phyloP scores from a whole-genome alignment of 2,329 filamentous ascomycete species.

The Fusarium secorum region DNA sequence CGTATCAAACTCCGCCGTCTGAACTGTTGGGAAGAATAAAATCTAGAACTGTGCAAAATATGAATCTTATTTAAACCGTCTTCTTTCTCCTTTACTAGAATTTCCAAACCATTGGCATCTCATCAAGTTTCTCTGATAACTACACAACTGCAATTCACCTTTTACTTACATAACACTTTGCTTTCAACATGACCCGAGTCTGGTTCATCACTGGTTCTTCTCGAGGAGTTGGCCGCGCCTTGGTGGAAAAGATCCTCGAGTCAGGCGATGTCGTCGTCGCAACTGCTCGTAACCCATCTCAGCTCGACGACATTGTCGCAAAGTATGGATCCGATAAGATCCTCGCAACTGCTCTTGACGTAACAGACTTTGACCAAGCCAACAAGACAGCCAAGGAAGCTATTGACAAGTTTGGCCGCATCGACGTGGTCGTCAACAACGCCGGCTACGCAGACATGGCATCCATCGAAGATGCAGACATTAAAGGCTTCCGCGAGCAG shows the following conservation, averaged over 20 bases:
- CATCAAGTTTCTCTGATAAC: background rate
- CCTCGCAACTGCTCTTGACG: slow-evolving; percentile 60
- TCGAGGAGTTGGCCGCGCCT: slow-evolving; percentile 55
- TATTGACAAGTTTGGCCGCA: slow-evolving; percentile 57
- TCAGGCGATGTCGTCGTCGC: slow-evolving; percentile 55
- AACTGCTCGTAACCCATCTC: slow-evolving; percentile 51
- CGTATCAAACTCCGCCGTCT: background rate
- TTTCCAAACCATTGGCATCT: background rate
- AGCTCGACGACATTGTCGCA: slow-evolving; percentile 46
- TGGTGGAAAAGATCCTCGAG: slow-evolving; percentile 50
- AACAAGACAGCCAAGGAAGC: slow-evolving; percentile 47
- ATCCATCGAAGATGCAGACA: slow-evolving; percentile 60
- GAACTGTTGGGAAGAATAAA: accelerated
- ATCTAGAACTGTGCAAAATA: accelerated
- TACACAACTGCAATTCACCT: background rate
- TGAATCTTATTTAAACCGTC: background rate
- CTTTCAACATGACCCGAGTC: slow-evolving; percentile 41
- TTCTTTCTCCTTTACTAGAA: accelerated
- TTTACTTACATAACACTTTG: background rate
- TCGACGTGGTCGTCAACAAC: slow-evolving; percentile 69
- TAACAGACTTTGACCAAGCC: slow-evolving; percentile 54
- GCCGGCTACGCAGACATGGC: slow-evolving; percentile 65
- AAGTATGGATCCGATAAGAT: slow-evolving; percentile 54
- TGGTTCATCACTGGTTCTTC: slow-evolving; percentile 60
- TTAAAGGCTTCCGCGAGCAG: slow-evolving; percentile 58